These are phyloP conservation scores for Hordeum marinum DNA, from an alignment of 176 grass and related monocot genomes.

Conservation along the genomic window DNA sequence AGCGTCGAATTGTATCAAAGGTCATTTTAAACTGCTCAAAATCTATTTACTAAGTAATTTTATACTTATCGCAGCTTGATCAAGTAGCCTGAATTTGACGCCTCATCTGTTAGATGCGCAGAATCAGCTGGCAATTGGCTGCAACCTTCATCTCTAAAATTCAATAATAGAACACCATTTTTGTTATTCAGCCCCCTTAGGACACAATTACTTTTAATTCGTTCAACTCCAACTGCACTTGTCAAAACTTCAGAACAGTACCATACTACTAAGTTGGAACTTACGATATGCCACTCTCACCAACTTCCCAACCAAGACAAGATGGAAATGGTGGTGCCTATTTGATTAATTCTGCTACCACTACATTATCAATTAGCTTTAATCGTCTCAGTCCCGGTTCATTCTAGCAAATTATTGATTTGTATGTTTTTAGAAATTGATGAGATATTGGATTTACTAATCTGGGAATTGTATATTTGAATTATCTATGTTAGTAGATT, in stretches of 20 bases:
- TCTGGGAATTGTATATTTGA: constrained; percentile 32
- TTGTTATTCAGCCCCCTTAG: background rate
- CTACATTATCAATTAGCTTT: no score
- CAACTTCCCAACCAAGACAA: no score
- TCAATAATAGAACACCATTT: background rate
- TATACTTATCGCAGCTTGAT: background rate
- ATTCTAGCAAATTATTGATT: no score
- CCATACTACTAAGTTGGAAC: background rate
- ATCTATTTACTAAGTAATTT: background rate
- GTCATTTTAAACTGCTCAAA: no score
- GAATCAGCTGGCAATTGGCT: constrained; percentile 17
- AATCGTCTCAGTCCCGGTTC: no score
- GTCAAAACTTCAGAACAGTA: background rate
- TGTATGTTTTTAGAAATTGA: constrained; percentile 26
- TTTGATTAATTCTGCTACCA: no score
- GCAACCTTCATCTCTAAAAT: constrained; percentile 18
- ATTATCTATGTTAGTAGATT: background rate
- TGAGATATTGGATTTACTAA: constrained; percentile 41
- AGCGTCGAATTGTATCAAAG: no score
- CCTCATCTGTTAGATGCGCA: constrained; percentile 24
- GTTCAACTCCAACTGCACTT: background rate
- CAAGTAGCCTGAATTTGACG: constrained; percentile 22
- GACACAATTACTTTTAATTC: background rate
- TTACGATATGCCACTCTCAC: no score
- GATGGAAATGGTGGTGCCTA: no score